phyloP scores from a whole-genome alignment of 495 filamentous ascomycete species.

The Rusavskia elegans region DNA sequence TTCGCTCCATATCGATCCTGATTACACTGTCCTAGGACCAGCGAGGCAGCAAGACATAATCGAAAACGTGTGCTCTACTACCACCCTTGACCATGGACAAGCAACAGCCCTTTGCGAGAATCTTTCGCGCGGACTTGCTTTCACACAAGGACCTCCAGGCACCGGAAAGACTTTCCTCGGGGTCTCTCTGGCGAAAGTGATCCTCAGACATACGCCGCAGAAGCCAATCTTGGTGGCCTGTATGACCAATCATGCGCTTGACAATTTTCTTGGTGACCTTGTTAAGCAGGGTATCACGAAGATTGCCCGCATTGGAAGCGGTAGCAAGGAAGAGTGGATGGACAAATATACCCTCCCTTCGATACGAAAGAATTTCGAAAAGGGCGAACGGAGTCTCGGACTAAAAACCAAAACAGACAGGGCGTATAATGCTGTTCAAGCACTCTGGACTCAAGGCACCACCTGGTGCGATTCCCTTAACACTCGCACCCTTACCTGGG shows the following conservation, averaged over 20 bases:
- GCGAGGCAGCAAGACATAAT: constrained; percentile 4
- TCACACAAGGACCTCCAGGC: constrained; percentile 64
- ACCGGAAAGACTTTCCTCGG: constrained; percentile 32
- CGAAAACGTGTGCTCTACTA: constrained; percentile 15
- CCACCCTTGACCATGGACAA: constrained; percentile 41
- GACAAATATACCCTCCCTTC: not conserved
- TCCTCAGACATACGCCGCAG: constrained; percentile 30
- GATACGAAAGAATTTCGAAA: not conserved
- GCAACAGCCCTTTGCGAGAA: constrained; percentile 36
- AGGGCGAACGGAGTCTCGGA: not conserved
- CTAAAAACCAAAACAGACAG: not conserved
- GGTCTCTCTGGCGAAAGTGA: constrained; percentile 31
- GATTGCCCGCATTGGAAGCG: constrained; percentile 48
- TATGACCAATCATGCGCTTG: constrained; percentile 55
- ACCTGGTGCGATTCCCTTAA: constrained; percentile 12
- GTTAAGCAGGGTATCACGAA: constrained; percentile 31
- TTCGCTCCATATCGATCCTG: constrained; percentile 19
- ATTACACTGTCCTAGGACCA: not conserved
- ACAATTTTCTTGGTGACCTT: constrained; percentile 45
- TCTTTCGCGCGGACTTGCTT: constrained; percentile 35
- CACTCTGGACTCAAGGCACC: constrained; percentile 7
- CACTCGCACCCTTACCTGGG: constrained; percentile 9
- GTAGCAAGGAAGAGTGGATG: constrained; percentile 29
- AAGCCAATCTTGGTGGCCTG: constrained; percentile 47
- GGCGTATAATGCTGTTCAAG: not conserved